phyloP scores from a whole-genome alignment of 345 rosid genomes.

The Eucalyptus curtisii region DNA sequence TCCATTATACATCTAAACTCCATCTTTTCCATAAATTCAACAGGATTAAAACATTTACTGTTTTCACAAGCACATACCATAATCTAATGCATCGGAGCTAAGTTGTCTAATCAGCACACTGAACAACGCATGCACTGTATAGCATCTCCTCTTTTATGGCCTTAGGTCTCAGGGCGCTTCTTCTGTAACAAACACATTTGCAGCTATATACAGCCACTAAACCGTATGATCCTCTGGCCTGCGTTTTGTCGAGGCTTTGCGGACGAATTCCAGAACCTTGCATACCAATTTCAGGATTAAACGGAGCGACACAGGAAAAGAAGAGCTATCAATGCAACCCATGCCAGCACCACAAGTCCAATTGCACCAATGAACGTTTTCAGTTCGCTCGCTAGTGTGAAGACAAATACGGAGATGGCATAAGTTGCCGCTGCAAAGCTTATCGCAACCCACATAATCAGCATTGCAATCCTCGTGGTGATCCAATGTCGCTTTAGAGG shows the following conservation, averaged over 20 bases:
- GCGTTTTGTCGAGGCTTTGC: background rate
- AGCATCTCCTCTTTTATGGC: background rate
- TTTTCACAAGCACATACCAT: too few relatives aligned
- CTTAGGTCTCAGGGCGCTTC: background rate
- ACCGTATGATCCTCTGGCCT: background rate
- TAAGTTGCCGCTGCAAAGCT: too few relatives aligned
- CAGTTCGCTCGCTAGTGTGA: background rate
- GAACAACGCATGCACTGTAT: background rate
- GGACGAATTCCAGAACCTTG: background rate
- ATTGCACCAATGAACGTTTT: background rate
- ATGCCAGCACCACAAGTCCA: background rate
- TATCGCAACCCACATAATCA: too few relatives aligned
- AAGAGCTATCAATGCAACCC: background rate
- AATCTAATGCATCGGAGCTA: background rate
- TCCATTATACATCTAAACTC: background rate
- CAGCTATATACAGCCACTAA: background rate
- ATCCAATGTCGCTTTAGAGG: too few relatives aligned
- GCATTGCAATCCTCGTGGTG: too few relatives aligned
- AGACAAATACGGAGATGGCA: too few relatives aligned
- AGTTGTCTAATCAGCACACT: background rate
- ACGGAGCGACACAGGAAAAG: background rate
- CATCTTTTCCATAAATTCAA: background rate
- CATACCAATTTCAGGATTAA: background rate
- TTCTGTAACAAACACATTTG: background rate
- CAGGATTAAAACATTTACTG: accelerated